phyloP scores from a whole-genome alignment of 1,284 basidiomycete species.

The Ustilago curta region DNA sequence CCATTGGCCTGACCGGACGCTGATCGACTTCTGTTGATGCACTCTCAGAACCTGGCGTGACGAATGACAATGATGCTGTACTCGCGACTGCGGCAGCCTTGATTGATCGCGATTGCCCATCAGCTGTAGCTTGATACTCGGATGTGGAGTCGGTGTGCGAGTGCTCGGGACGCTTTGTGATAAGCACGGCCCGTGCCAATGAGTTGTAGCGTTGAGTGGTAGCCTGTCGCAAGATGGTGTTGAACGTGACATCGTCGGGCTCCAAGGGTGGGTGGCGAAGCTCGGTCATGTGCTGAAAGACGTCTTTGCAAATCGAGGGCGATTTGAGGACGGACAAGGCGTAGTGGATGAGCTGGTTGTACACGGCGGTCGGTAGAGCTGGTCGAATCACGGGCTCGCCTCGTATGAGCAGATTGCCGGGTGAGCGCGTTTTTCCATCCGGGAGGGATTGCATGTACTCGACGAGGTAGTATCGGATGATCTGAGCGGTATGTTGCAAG shows the following conservation, averaged over 20 bases:
- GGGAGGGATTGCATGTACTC: constrained; percentile 40
- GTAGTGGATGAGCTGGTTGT: constrained; percentile 53
- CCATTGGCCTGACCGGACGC: constrained; percentile 18
- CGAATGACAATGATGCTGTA: background rate
- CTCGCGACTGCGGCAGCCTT: constrained; percentile 1
- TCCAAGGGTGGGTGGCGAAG: constrained; percentile 31
- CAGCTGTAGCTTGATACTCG: background rate
- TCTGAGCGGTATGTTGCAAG: constrained; percentile 18
- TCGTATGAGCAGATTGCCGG: constrained; percentile 8
- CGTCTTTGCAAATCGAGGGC: constrained; percentile 34
- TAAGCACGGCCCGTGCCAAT: constrained; percentile 35
- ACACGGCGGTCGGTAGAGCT: constrained; percentile 23
- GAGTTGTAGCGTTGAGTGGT: constrained; percentile 36
- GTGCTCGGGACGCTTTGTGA: constrained; percentile 15
- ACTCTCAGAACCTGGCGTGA: background rate
- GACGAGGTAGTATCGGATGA: constrained; percentile 31
- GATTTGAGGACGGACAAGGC: constrained; percentile 30
- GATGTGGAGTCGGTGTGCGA: background rate
- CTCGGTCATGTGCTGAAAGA: constrained; percentile 47
- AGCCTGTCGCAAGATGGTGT: constrained; percentile 50
- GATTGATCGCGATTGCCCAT: background rate
- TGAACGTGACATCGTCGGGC: constrained; percentile 49
- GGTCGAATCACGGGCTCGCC: constrained; percentile 25
- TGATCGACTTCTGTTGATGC: background rate
- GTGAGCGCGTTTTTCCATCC: constrained; percentile 24